phyloP scores from a whole-genome alignment of 495 filamentous ascomycete species.

The Lasiosphaeria ovina region DNA sequence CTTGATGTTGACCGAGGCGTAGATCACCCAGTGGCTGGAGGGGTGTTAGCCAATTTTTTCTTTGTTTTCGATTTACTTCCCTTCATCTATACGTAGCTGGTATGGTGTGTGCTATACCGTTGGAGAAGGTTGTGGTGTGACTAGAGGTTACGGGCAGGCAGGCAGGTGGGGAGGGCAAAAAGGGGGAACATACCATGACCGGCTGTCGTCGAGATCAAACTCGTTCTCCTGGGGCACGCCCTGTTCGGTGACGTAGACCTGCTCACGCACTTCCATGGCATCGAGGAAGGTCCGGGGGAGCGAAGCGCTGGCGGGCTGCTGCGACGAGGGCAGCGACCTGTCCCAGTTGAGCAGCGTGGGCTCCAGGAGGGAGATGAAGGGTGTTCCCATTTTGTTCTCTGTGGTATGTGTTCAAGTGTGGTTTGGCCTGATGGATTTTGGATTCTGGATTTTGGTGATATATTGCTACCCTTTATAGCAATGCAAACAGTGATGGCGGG shows the following conservation, averaged over 20 bases:
- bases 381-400: constrained; percentile 28
- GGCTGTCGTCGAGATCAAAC: constrained; percentile 73
- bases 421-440: not conserved
- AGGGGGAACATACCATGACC: constrained; percentile 30
- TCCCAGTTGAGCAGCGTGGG: constrained; percentile 29
- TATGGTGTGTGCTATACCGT: not conserved
- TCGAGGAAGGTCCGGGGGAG: constrained; percentile 66
- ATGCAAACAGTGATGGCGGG: not conserved
- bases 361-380: constrained; percentile 48
- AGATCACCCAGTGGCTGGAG: constrained; percentile 79
- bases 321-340: constrained; percentile 9
- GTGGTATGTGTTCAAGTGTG: not conserved
- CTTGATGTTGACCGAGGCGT: constrained; percentile 49
- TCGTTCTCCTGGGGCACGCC: constrained; percentile 64
- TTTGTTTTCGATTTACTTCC: not conserved
- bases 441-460: not conserved
- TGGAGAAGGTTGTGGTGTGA: not conserved
- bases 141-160: not conserved
- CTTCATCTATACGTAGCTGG: not conserved
- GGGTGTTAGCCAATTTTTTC: not conserved
- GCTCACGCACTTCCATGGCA: constrained; percentile 72
- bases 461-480: not conserved
- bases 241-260: constrained; percentile 80
- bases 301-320: constrained; percentile 14
- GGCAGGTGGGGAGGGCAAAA: not conserved